phyloP scores from a whole-genome alignment of 1,284 basidiomycete genomes.

The Trichosporon sp. region DNA sequence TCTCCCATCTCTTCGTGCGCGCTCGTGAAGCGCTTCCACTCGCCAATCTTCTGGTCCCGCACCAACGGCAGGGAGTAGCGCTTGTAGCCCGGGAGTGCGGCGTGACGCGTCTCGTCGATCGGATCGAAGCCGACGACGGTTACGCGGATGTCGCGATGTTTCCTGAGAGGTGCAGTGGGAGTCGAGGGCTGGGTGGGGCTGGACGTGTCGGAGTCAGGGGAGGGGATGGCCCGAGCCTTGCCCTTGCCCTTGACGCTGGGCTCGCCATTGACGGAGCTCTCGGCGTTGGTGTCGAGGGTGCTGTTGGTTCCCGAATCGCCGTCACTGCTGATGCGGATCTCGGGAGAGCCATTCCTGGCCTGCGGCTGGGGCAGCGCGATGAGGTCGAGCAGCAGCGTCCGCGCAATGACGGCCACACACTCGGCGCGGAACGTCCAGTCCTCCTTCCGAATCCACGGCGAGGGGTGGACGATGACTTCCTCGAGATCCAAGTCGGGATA shows the following conservation, averaged over 20 bases:
- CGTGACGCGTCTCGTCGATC: background rate
- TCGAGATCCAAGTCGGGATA: background rate
- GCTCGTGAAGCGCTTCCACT: constrained; percentile 1
- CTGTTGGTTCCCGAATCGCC: background rate
- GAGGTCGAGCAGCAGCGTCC: background rate
- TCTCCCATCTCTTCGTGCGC: background rate
- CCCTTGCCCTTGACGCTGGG: background rate
- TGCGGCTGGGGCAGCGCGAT: background rate
- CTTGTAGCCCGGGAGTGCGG: background rate
- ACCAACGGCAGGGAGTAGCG: background rate
- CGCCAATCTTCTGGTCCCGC: background rate
- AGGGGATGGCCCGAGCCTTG: background rate
- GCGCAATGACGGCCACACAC: background rate
- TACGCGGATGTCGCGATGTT: background rate
- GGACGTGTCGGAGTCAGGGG: too few relatives aligned
- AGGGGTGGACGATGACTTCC: background rate
- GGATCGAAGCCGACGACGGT: constrained; percentile 1
- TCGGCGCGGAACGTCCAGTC: background rate
- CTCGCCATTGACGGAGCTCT: too few relatives aligned
- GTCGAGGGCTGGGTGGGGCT: too few relatives aligned
- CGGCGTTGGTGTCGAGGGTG: too few relatives aligned
- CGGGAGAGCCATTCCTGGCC: background rate
- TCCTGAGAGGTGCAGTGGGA: background rate
- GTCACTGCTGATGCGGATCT: background rate
- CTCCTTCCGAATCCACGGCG: background rate